Conservation (phyloP, 768 basidiomycete species). For the Dacryopinax spathularia region DNA sequence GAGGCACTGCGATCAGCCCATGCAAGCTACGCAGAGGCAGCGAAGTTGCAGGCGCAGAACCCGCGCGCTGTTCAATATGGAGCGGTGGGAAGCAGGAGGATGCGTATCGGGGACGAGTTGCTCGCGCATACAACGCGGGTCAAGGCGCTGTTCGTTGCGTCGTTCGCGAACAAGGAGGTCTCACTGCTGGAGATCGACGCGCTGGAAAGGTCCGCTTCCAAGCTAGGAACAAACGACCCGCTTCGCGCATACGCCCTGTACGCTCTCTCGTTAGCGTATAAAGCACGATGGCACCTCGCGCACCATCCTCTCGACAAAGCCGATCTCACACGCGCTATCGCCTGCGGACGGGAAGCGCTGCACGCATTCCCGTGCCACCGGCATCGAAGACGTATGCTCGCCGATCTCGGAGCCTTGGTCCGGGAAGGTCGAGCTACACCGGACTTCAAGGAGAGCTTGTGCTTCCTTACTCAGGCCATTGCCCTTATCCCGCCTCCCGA, state of each 20-base stretch:
- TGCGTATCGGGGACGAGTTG: constrained; percentile 1
- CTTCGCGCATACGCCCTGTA: neutral
- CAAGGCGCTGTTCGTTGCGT: neutral
- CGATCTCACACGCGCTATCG: neutral
- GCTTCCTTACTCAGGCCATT: neutral
- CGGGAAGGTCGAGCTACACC: neutral
- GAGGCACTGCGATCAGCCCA: neutral
- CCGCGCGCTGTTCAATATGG: neutral
- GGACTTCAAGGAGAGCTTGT: neutral
- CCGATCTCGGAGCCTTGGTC: neutral
- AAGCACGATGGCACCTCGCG: neutral
- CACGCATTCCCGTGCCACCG: neutral
- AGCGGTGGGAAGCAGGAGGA: neutral
- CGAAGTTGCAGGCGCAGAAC: neutral
- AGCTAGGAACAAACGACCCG: neutral
- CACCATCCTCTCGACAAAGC: neutral
- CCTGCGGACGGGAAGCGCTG: neutral
- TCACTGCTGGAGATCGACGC: neutral
- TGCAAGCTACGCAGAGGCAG: neutral
- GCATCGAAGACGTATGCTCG: neutral
- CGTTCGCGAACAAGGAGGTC: neutral
- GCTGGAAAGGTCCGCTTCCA: neutral
- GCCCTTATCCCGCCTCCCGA: neutral
- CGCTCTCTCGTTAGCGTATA: neutral
- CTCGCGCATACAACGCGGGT: neutral